Evolutionary conservation across 2,329 filamentous ascomycete species (phyloP).

Genomic region (Fonsecaea monophora): DNA sequence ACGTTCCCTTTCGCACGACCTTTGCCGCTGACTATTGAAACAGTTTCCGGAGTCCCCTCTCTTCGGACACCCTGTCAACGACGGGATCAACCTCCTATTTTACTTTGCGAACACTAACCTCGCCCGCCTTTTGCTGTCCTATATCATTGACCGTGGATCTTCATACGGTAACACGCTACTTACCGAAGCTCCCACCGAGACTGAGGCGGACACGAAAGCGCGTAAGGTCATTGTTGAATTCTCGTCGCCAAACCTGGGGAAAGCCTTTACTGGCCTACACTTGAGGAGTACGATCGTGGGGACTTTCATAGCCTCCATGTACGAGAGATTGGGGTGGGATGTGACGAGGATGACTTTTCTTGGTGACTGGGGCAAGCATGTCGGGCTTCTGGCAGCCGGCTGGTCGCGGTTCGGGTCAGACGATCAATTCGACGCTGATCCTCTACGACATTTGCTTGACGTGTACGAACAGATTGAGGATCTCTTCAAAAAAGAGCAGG

Average conservation of each 20-base stretch:
- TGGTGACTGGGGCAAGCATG: conserved; percentile 71
- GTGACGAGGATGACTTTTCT: conserved; percentile 76
- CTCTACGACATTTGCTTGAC: conserved; percentile 81
- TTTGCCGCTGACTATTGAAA: not conserved
- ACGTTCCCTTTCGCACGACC: not conserved
- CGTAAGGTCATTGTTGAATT: conserved; percentile 80
- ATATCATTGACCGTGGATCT: conserved; percentile 67
- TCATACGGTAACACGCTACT: conserved; percentile 70
- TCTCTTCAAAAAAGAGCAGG: conserved; percentile 61
- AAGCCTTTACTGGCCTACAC: conserved; percentile 79
- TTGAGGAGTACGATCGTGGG: conserved; percentile 79
- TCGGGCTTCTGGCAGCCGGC: conserved; percentile 72
- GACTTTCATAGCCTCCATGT: conserved; percentile 73
- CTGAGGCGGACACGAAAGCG: conserved; percentile 62
- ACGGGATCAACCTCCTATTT: conserved; percentile 76
- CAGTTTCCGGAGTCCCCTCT: conserved; percentile 75
- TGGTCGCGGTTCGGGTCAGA: conserved; percentile 79
- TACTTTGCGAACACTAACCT: conserved; percentile 76
- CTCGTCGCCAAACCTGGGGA: conserved; percentile 84
- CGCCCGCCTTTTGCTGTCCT: conserved; percentile 69
- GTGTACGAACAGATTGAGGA: conserved; percentile 79
- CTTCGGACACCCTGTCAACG: conserved; percentile 70
- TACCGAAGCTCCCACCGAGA: conserved; percentile 67
- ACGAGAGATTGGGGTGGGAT: conserved; percentile 73
- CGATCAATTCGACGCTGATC: conserved; percentile 72